Evolutionary conservation across 2,329 filamentous ascomycete species (phyloP).

Genomic region (Juglanconis sp.): DNA sequence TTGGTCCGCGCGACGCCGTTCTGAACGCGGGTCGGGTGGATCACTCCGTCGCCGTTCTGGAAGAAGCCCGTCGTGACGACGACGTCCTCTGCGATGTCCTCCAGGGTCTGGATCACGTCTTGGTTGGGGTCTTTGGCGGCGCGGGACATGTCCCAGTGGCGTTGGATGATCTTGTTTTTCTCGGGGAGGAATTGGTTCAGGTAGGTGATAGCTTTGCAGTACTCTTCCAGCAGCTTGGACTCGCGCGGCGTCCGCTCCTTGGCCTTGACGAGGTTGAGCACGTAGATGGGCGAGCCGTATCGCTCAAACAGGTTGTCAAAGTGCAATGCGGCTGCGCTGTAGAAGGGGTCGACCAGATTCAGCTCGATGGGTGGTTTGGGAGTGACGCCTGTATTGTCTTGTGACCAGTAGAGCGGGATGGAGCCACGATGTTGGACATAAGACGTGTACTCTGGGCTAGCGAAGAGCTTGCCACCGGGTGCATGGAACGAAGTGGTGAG

Average conservation of each 20-base stretch:
- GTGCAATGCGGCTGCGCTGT: slow-evolving; percentile 85
- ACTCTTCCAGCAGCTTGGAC: slow-evolving; percentile 85
- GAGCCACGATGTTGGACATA: slow-evolving; percentile 96
- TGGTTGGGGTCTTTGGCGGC: slow-evolving; percentile 88
- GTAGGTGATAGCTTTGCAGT: slow-evolving; percentile 82
- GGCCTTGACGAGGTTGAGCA: slow-evolving; percentile 85
- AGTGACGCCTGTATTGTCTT: slow-evolving; percentile 90
- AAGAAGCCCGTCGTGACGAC: slow-evolving; percentile 88
- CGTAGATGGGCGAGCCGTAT: slow-evolving; percentile 89
- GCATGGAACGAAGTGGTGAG: slow-evolving; percentile 94
- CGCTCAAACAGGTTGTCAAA: slow-evolving; percentile 93
- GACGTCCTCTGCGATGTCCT: slow-evolving; percentile 84
- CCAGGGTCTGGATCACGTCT: slow-evolving; percentile 90
- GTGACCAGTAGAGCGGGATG: slow-evolving; percentile 95
- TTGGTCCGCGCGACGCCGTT: slow-evolving; percentile 94
- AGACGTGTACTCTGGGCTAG: slow-evolving; percentile 89
- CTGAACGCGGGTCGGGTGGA: slow-evolving; percentile 67
- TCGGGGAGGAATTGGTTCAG: slow-evolving; percentile 89
- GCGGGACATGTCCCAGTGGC: slow-evolving; percentile 97
- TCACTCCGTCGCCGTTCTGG: slow-evolving; percentile 76
- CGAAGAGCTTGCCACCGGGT: slow-evolving; percentile 78
- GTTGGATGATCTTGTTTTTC: slow-evolving; percentile 84
- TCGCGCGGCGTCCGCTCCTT: slow-evolving; percentile 86
- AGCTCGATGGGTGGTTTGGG: slow-evolving; percentile 96
- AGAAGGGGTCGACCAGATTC: slow-evolving; percentile 95